Percentiles rank a stretch among this genome's conserved stretches.
Evolutionary conservation across 805 yeast species (phyloP).

Genomic region (Ogataea haglerorum): DNA sequence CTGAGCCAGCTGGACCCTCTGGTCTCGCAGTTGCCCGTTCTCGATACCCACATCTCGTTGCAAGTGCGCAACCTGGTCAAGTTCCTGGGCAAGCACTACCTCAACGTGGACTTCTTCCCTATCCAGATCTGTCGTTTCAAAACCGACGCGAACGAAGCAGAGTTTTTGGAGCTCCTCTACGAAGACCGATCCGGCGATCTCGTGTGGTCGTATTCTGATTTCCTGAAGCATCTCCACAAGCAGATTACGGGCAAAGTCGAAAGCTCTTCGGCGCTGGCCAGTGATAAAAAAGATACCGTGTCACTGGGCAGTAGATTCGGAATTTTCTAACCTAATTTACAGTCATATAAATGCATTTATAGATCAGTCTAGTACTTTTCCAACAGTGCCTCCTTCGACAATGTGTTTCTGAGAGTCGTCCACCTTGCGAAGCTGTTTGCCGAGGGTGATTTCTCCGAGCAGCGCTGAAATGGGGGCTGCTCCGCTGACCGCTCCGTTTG

Average conservation of each 20-base stretch:
- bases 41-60: slow-evolving; percentile 63
- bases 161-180: slow-evolving; percentile 57
- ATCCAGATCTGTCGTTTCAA: slow-evolving; percentile 64
- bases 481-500: slow-evolving; percentile 21
- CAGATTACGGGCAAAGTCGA: slow-evolving; percentile 50
- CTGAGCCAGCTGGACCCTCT: slow-evolving; percentile 46
- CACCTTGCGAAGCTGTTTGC: slow-evolving; percentile 50
- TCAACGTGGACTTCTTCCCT: slow-evolving; percentile 40
- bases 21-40: slow-evolving; percentile 60
- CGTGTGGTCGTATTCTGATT: slow-evolving; percentile 61
- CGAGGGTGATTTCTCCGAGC: slow-evolving; percentile 55
- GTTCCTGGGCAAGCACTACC: slow-evolving; percentile 45
- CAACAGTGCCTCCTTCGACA: slow-evolving; percentile 45
- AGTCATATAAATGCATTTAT: slow-evolving; percentile 8
- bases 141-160: slow-evolving; percentile 55
- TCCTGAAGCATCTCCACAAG: slow-evolving; percentile 64
- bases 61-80: slow-evolving; percentile 64
- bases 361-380: slow-evolving; percentile 40
- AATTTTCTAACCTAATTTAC: slow-evolving; percentile 14
- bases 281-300: slow-evolving; percentile 11
- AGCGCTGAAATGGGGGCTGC: slow-evolving; percentile 35
- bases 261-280: slow-evolving; percentile 3
- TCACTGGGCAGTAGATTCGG: slow-evolving; percentile 19
- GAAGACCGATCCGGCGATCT: slow-evolving; percentile 67
- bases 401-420: slow-evolving; percentile 45